phyloP scores from a whole-genome alignment of 2,329 filamentous ascomycete genomes.

The Ampelomyces quisqualis region DNA sequence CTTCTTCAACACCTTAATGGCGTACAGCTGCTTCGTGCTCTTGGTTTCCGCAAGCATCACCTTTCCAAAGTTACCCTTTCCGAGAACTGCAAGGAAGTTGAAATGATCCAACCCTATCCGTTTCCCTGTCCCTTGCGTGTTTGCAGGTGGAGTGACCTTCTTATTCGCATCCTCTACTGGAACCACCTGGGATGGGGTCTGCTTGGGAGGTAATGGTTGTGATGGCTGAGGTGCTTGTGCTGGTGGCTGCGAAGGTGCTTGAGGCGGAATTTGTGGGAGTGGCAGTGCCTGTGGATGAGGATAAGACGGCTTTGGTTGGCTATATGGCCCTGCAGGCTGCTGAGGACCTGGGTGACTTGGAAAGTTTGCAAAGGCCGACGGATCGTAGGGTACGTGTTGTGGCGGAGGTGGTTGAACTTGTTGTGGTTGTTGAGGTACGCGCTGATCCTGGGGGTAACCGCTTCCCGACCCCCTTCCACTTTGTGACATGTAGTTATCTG shows the following conservation, averaged over 20 bases:
- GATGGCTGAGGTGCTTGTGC: slow-evolving; percentile 4
- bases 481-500: slow-evolving; percentile 43
- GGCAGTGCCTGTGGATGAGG: slow-evolving; percentile 47
- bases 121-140: slow-evolving; percentile 67
- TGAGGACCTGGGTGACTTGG: slow-evolving; percentile 31
- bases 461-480: slow-evolving; percentile 35
- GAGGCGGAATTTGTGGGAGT: slow-evolving; percentile 52
- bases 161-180: slow-evolving; percentile 35
- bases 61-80: slow-evolving; percentile 99
- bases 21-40: slow-evolving; percentile 84
- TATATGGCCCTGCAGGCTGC: slow-evolving; percentile 35
- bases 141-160: slow-evolving; percentile 70
- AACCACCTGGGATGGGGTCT: slow-evolving; percentile 35
- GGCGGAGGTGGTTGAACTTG: slow-evolving; percentile 44
- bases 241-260: slow-evolving; percentile 47
- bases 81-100: slow-evolving; percentile 96
- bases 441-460: slow-evolving; percentile 45
- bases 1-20: slow-evolving; percentile 99
- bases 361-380: slow-evolving; percentile 67
- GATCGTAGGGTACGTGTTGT: slow-evolving; percentile 68
- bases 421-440: slow-evolving; percentile 39
- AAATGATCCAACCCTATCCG: slow-evolving; percentile 97
- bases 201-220: slow-evolving; percentile 39
- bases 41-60: slow-evolving; percentile 99
- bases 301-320: slow-evolving; percentile 40